Evolutionary conservation across 2,329 filamentous ascomycete genomes (phyloP).

Genomic region (Colletotrichum costaricense): DNA sequence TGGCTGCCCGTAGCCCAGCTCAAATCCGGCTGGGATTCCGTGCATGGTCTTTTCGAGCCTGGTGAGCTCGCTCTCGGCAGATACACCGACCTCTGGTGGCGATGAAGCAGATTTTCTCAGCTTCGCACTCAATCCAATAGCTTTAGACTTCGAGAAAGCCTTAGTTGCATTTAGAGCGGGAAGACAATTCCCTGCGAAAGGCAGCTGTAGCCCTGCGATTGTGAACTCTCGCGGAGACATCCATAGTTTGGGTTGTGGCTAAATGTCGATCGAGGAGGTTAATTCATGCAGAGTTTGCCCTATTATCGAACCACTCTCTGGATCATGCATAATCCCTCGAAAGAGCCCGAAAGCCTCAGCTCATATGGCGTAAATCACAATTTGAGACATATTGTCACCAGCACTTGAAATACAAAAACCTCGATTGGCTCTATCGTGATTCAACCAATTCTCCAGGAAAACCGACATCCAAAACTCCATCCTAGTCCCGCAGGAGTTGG

Average conservation of each 20-base stretch:
- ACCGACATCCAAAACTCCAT: neutral
- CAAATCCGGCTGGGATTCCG: slow-evolving; percentile 15
- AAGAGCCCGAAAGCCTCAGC: neutral
- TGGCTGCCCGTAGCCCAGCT: slow-evolving; percentile 4
- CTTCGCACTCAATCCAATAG: too few relatives aligned
- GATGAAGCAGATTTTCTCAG: neutral
- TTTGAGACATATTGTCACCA: neutral
- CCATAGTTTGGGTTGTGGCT: neutral
- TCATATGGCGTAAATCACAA: neutral
- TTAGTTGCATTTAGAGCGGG: too few relatives aligned
- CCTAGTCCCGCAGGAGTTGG: neutral
- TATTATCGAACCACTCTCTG: neutral
- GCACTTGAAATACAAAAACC: neutral
- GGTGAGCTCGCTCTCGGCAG: slow-evolving; percentile 7
- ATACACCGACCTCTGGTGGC: slow-evolving; percentile 19
- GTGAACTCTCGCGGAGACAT: neutral
- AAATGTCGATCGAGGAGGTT: neutral
- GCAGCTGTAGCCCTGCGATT: too few relatives aligned
- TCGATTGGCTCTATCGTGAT: neutral
- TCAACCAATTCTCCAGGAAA: neutral
- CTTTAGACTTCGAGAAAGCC: too few relatives aligned
- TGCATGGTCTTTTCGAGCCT: slow-evolving; percentile 16
- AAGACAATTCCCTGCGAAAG: too few relatives aligned
- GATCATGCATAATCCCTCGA: neutral
- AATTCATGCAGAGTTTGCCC: neutral